Evolutionary conservation across 352 stramenopile species (phyloP).

Genomic region (Elongisporangium anandrum): DNA sequence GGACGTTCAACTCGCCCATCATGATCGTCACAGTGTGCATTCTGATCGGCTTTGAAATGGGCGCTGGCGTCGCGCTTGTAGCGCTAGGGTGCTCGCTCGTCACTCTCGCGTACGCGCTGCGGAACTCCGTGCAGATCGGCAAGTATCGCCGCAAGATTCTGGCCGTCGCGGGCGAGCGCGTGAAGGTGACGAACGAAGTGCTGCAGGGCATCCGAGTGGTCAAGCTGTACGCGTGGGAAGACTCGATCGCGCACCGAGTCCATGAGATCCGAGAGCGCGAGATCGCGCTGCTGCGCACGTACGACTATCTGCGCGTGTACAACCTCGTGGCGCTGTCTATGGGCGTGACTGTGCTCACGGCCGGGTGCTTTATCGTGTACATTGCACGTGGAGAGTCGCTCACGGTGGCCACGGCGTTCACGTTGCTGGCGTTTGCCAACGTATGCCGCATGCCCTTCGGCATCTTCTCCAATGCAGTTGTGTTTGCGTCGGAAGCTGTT

Average conservation of each 20-base stretch:
- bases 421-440: slow-evolving; percentile 28
- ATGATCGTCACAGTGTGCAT: slow-evolving; percentile 19
- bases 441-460: slow-evolving; percentile 26
- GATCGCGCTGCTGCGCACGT: slow-evolving; percentile 28
- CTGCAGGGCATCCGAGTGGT: slow-evolving; percentile 88
- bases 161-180: slow-evolving; percentile 50
- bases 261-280: slow-evolving; percentile 36
- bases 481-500: slow-evolving; percentile 21
- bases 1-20: slow-evolving; percentile 23
- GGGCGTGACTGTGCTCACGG: slow-evolving; percentile 12
- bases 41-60: slow-evolving; percentile 18
- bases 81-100: slow-evolving; percentile 3
- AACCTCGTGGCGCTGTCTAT: slow-evolving; percentile 18
- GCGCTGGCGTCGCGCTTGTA: slow-evolving; percentile 17
- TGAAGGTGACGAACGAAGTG: slow-evolving; percentile 94
- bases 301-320: slow-evolving; percentile 26
- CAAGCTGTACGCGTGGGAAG: slow-evolving; percentile 89
- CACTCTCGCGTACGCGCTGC: slow-evolving; percentile 12
- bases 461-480: slow-evolving; percentile 28
- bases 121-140: slow-evolving; percentile 26
- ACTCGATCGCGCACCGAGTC: slow-evolving; percentile 28
- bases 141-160: slow-evolving; percentile 28
- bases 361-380: slow-evolving; percentile 21
- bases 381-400: slow-evolving; percentile 16
- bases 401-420: slow-evolving; percentile 17